A percentile compares a stretch with the other conserved stretches of the same genome.
Conservation (phyloP, 2,329 filamentous ascomycete genomes). For the Colletotrichum salicis region DNA sequence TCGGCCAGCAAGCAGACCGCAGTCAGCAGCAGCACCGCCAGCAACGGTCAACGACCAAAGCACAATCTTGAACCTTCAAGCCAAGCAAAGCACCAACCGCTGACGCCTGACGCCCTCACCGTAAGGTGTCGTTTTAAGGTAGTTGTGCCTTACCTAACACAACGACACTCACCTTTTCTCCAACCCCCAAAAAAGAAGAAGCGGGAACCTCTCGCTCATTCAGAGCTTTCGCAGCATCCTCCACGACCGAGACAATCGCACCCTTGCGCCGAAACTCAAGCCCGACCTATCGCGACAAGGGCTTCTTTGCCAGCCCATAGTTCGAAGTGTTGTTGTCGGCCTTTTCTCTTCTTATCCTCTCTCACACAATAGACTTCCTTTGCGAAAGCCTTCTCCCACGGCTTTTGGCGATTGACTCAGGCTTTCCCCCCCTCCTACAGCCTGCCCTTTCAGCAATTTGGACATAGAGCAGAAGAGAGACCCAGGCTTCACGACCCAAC, state of each 20-base stretch:
- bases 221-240: constrained; percentile 30
- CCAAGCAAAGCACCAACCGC: constrained; percentile 4
- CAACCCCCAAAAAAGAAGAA: constrained; percentile 14
- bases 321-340: constrained; percentile 18
- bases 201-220: constrained; percentile 22
- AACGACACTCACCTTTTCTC: constrained; percentile 21
- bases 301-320: constrained; percentile 27
- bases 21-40: constrained; percentile 9
- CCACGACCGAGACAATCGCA: constrained; percentile 29
- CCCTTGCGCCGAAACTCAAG: constrained; percentile 32
- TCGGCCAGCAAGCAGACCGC: constrained; percentile 8
- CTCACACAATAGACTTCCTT: constrained; percentile 29
- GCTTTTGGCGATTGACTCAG: constrained; percentile 32
- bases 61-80: neutral
- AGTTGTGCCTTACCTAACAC: constrained; percentile 28
- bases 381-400: constrained; percentile 17
- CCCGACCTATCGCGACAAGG: constrained; percentile 32
- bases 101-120: constrained; percentile 18
- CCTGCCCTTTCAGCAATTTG: constrained; percentile 25
- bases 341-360: neutral
- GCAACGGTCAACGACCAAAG: neutral
- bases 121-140: neutral
- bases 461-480: constrained; percentile 11
- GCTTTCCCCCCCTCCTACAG: neutral
- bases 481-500: neutral